phyloP scores from a whole-genome alignment of 2,329 filamentous ascomycete genomes.

The Sclerotinia trifoliorum region DNA sequence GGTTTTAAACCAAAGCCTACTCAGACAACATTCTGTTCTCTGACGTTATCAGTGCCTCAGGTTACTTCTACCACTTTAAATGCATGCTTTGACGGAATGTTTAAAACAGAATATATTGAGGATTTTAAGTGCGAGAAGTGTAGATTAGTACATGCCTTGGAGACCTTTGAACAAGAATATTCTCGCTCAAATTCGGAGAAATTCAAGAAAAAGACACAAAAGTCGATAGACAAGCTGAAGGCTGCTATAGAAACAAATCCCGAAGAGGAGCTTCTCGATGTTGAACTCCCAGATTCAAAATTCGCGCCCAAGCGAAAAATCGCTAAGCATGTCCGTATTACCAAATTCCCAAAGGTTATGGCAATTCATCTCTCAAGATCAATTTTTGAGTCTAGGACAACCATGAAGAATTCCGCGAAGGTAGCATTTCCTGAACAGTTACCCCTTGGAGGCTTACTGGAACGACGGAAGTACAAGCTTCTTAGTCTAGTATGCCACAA shows the following conservation, averaged over 20 bases:
- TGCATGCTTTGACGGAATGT: slow-evolving; percentile 86
- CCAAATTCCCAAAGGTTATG: slow-evolving; percentile 82
- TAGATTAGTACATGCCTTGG: slow-evolving; percentile 75
- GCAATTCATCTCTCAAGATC: slow-evolving; percentile 91
- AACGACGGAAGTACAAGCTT: slow-evolving; percentile 78
- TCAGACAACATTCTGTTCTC: slow-evolving; percentile 81
- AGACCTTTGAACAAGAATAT: slow-evolving; percentile 59
- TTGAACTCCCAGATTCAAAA: slow-evolving; percentile 71
- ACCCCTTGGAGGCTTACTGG: slow-evolving; percentile 74
- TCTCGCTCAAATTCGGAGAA: slow-evolving; percentile 52
- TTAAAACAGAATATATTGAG: slow-evolving; percentile 94
- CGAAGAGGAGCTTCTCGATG: slow-evolving; percentile 69
- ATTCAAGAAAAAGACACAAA: slow-evolving; percentile 52
- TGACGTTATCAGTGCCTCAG: slow-evolving; percentile 90
- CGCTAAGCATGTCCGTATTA: slow-evolving; percentile 82
- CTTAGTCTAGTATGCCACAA: slow-evolving; percentile 90
- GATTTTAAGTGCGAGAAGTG: slow-evolving; percentile 96
- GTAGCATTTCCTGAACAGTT: slow-evolving; percentile 89
- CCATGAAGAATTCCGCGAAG: slow-evolving; percentile 91
- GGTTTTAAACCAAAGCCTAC: slow-evolving; percentile 84
- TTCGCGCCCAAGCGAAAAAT: slow-evolving; percentile 80
- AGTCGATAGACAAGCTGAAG: slow-evolving; percentile 64
- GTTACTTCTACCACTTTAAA: slow-evolving; percentile 76
- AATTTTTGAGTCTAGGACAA: slow-evolving; percentile 78
- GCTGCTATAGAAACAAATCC: slow-evolving; percentile 75